These are phyloP conservation scores for Protomyces inundatus DNA, from an alignment of 1,139 yeast species.

Conservation along the genomic window DNA sequence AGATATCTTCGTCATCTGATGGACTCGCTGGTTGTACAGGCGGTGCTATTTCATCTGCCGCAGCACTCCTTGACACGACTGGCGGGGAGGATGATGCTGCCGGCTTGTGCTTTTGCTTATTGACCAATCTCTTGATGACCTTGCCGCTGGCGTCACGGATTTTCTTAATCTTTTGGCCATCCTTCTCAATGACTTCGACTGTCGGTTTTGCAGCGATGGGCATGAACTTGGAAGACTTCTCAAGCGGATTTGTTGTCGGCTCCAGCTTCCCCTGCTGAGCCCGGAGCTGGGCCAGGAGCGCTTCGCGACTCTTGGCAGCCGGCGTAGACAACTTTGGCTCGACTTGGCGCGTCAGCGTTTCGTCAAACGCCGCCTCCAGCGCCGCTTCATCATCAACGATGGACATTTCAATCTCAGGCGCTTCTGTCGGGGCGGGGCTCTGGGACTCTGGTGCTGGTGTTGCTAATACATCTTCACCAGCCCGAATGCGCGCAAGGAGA, in stretches of 20 bases:
- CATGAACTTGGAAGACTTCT: background rate
- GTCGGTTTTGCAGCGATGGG: constrained; percentile 2
- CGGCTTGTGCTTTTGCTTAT: constrained; percentile 1
- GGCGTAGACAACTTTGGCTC: background rate
- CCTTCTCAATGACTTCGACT: constrained; percentile 4
- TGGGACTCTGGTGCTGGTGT: background rate
- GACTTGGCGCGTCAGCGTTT: background rate
- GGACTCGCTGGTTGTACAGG: background rate
- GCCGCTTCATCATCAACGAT: background rate
- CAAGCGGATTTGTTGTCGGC: background rate
- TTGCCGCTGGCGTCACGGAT: constrained; percentile 9
- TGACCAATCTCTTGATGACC: constrained; percentile 7
- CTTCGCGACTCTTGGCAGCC: background rate
- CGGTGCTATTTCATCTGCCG: background rate
- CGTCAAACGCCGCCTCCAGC: background rate
- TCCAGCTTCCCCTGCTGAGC: background rate
- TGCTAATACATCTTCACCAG: constrained; percentile 22
- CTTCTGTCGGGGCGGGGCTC: background rate
- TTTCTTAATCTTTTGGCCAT: constrained; percentile 14
- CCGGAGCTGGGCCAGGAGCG: background rate
- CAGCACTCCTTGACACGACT: background rate
- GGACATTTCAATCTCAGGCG: background rate
- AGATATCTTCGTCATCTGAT: background rate
- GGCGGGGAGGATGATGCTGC: background rate
- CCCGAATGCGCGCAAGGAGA: constrained; percentile 22